A percentile compares a stretch with the other conserved stretches of the same genome.
These are phyloP conservation scores for Elsinoe perseae DNA, from an alignment of 2,329 filamentous ascomycete genomes.

Conservation along the genomic window DNA sequence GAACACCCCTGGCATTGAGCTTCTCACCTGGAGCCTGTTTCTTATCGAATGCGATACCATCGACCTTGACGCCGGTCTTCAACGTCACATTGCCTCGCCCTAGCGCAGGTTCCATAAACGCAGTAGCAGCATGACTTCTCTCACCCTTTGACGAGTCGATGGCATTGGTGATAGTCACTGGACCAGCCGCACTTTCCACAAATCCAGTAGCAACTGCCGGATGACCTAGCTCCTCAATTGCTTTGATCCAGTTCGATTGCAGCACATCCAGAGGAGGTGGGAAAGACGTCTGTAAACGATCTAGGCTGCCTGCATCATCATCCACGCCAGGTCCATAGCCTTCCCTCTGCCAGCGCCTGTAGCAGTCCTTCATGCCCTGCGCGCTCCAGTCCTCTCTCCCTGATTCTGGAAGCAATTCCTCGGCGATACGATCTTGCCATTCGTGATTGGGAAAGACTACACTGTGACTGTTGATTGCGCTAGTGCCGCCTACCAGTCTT, in stretches of 20 bases:
- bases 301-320: constrained; percentile 31
- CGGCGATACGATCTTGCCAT: constrained; percentile 34
- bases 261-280: constrained; percentile 23
- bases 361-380: constrained; percentile 38
- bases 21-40: constrained; percentile 16
- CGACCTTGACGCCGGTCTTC: constrained; percentile 17
- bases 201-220: constrained; percentile 15
- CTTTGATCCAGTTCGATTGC: constrained; percentile 20
- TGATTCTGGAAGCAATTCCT: constrained; percentile 38
- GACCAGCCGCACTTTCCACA: constrained; percentile 6
- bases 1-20: constrained; percentile 29
- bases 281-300: constrained; percentile 38
- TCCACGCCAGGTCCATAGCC: constrained; percentile 33
- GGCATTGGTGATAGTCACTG: constrained; percentile 2
- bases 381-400: constrained; percentile 37
- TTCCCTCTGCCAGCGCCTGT: not conserved
- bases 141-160: constrained; percentile 20
- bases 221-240: constrained; percentile 18
- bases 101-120: constrained; percentile 22
- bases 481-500: constrained; percentile 33
- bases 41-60: constrained; percentile 18
- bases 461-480: constrained; percentile 29
- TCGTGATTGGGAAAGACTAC: not conserved
- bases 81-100: constrained; percentile 19
- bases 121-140: constrained; percentile 22